Conservation (phyloP, 768 basidiomycete genomes). For the Phaffia australis region DNA sequence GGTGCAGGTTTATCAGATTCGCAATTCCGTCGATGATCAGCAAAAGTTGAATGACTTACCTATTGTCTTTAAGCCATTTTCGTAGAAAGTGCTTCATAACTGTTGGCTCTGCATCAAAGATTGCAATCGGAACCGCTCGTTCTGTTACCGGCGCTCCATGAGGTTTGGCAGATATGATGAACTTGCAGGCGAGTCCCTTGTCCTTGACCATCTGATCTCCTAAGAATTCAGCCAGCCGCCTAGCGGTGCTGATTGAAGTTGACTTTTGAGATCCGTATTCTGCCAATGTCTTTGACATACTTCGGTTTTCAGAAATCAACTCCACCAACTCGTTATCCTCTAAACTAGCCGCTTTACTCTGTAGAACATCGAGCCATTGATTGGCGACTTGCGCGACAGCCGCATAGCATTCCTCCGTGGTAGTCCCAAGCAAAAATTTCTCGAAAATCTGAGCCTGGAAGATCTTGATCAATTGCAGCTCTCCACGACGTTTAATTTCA, state of each 20-base stretch:
- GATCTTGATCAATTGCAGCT: constrained; percentile 96
- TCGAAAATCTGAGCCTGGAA: constrained; percentile 99
- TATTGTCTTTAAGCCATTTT: constrained; percentile 91
- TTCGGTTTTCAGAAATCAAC: constrained; percentile 94
- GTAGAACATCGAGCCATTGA: constrained; percentile 94
- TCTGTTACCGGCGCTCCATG: constrained; percentile 91
- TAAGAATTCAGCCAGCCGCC: constrained; percentile 86
- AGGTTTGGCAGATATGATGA: constrained; percentile 93
- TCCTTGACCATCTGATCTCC: constrained; percentile 99
- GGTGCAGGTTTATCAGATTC: too few relatives aligned
- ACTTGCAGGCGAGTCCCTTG: constrained; percentile 96
- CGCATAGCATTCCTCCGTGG: constrained; percentile 88
- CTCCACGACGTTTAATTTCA: constrained; percentile 94
- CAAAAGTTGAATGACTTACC: background rate
- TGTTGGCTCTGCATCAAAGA: constrained; percentile 88
- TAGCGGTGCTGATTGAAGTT: constrained; percentile 93
- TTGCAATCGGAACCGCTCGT: constrained; percentile 89
- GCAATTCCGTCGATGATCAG: too few relatives aligned
- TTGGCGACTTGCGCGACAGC: constrained; percentile 88
- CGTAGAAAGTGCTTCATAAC: constrained; percentile 82
- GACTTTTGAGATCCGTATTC: constrained; percentile 96
- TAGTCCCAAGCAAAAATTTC: constrained; percentile 84
- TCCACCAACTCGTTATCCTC: constrained; percentile 88
- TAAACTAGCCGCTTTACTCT: constrained; percentile 69
- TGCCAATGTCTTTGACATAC: constrained; percentile 91